These are phyloP conservation scores for Neospermospora avenae DNA, from an alignment of 2,329 filamentous ascomycete species.

Conservation along the genomic window DNA sequence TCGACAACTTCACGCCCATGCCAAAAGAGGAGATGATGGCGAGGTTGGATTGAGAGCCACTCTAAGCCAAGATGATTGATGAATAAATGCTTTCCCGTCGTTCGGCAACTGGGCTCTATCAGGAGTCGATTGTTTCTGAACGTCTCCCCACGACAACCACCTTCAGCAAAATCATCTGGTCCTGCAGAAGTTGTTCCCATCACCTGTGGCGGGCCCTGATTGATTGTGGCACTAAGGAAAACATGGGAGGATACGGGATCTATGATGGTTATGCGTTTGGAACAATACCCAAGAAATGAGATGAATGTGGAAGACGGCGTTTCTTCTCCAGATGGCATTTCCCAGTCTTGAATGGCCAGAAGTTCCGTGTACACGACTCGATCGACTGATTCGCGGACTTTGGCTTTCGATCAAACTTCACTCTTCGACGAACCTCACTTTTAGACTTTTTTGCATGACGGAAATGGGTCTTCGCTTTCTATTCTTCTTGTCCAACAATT, in stretches of 20 bases:
- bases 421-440: constrained; percentile 30
- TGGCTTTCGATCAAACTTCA: constrained; percentile 27
- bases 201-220: constrained; percentile 28
- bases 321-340: constrained; percentile 27
- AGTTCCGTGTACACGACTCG: constrained; percentile 24
- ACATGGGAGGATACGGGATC: constrained; percentile 30
- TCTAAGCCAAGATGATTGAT: constrained; percentile 29
- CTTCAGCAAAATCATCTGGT: constrained; percentile 31
- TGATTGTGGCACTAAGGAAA: constrained; percentile 32
- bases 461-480: constrained; percentile 34
- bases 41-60: constrained; percentile 74
- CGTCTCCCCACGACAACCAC: constrained; percentile 30
- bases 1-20: constrained; percentile 90
- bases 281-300: constrained; percentile 34
- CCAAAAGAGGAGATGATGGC: constrained; percentile 96
- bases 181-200: constrained; percentile 28
- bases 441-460: constrained; percentile 36
- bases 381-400: constrained; percentile 24
- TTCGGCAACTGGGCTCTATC: constrained; percentile 29
- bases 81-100: constrained; percentile 36
- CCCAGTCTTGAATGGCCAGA: constrained; percentile 22
- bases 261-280: constrained; percentile 35
- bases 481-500: constrained; percentile 35
- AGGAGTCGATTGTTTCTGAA: constrained; percentile 29
- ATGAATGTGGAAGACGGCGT: constrained; percentile 28